Evolutionary conservation across 1,284 basidiomycete species (phyloP).

Genomic region (Marasmius oreades): DNA sequence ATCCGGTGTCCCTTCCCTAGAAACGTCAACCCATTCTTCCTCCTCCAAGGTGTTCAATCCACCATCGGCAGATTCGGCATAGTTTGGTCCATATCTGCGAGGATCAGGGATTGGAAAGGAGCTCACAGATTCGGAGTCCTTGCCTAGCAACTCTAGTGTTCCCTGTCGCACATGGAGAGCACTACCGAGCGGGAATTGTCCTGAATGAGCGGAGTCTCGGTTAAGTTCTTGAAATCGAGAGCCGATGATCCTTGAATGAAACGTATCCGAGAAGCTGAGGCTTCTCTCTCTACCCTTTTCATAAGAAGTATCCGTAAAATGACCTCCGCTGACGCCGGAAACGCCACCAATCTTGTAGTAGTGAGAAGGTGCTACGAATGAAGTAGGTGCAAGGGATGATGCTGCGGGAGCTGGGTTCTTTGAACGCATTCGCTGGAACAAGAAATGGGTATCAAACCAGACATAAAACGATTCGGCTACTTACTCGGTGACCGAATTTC

Average conservation of each 20-base stretch:
- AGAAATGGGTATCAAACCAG: neutral
- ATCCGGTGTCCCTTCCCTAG: slow-evolving; percentile 14
- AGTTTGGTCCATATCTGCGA: slow-evolving; percentile 51
- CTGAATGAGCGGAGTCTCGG: slow-evolving; percentile 50
- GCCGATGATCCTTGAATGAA: slow-evolving; percentile 60
- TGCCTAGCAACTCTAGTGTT: slow-evolving; percentile 45
- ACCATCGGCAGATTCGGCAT: slow-evolving; percentile 31
- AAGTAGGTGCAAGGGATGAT: slow-evolving; percentile 67
- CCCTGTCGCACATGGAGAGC: slow-evolving; percentile 44
- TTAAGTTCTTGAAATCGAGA: slow-evolving; percentile 72
- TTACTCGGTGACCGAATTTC: slow-evolving; percentile 25
- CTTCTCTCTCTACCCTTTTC: slow-evolving; percentile 26
- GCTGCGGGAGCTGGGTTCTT: slow-evolving; percentile 57
- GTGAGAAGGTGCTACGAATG: slow-evolving; percentile 74
- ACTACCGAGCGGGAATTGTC: slow-evolving; percentile 62
- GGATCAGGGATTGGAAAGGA: slow-evolving; percentile 45
- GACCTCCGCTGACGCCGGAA: slow-evolving; percentile 57
- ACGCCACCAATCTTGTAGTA: slow-evolving; percentile 70
- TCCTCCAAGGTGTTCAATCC: slow-evolving; percentile 26
- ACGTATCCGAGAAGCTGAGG: slow-evolving; percentile 49
- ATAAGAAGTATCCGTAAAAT: slow-evolving; percentile 42
- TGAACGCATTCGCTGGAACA: slow-evolving; percentile 32
- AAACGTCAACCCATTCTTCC: slow-evolving; percentile 21
- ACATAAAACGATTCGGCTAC: slow-evolving; percentile 8
- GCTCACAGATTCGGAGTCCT: slow-evolving; percentile 16